phyloP scores from a whole-genome alignment of 1,284 basidiomycete genomes.

The Ganoderma multipileum region DNA sequence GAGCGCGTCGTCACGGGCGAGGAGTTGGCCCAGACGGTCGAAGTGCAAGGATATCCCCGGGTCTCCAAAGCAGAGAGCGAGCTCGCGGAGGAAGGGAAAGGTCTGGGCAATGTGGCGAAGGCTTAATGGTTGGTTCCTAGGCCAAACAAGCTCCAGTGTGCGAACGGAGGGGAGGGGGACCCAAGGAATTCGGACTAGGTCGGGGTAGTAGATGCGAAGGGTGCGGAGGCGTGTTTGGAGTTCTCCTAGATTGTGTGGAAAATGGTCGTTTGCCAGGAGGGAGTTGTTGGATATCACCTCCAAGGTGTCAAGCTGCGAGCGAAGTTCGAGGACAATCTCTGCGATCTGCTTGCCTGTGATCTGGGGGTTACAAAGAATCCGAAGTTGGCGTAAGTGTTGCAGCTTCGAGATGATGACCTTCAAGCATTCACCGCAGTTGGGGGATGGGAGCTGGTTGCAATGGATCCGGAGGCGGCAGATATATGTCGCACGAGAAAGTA shows the following conservation, averaged over 20 bases:
- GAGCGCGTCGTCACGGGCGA: neutral
- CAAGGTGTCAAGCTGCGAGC: conserved; percentile 1
- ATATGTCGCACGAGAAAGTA: conserved; percentile 1
- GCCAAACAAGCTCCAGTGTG: neutral
- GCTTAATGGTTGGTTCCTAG: neutral
- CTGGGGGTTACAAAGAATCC: neutral
- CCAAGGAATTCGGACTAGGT: neutral
- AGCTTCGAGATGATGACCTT: conserved; percentile 6
- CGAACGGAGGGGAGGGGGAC: conserved; percentile 7
- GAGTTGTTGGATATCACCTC: neutral
- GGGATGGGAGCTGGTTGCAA: neutral
- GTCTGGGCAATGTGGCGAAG: neutral
- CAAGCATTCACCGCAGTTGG: neutral
- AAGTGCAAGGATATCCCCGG: too few relatives aligned
- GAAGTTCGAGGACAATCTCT: neutral
- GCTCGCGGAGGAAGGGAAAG: conserved; percentile 19
- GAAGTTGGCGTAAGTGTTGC: neutral
- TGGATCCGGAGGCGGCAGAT: conserved; percentile 8
- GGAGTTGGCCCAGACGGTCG: neutral
- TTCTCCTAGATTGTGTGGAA: neutral
- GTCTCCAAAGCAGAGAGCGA: neutral
- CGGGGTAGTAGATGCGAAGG: neutral
- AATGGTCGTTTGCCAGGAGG: neutral
- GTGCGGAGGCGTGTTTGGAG: conserved; percentile 6
- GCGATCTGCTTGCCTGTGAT: neutral